Base-by-base conservation (phyloP, 176 grass and related monocot genomes). In the Microstegium vimineum region DNA sequence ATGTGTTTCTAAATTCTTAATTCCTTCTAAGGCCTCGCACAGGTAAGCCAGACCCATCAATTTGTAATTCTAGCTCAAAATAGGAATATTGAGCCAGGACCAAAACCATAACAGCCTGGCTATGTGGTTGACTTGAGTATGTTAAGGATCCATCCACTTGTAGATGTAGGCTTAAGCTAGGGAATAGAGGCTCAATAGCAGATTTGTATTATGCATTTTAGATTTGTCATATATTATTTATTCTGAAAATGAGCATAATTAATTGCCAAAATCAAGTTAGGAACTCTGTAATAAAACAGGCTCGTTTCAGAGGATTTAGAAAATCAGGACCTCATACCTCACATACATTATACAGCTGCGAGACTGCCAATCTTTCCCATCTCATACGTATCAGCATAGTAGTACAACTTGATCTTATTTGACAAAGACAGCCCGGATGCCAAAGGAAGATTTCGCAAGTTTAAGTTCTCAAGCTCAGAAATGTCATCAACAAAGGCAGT, bases 341-440 rank as follows among this genome's bases (percentile, higher is more conserved):
- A 32, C 54, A 70, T 31, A 73, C 78, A 91, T 83, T 80, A 98
- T 84, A 98, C 83, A 73, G 87, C 93, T 82, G 85, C 88, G 47
- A 93, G 73, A 76, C 89, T 91, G 23, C 89, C 90, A 8, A 95
- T 87, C 79, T 91, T 98, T 78, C 91, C 96, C 80, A 99, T 87
- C 87, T 99, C 96, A 81, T 91, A 91, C 42, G 92, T 92, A 81
- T 95, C 96, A 51, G 91, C 93, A 51, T 99, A 94, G 72, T 95
- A 95, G 72, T 99, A 99, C 66, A 90, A 85, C 80, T 95, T 99
- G 42, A 99, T 83, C 76, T 85, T 99, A 86, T 90, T 99, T 56
- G 92, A 89, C 79, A 99, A 91, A 70, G 92, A 93, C 15, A 99
- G 40, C 30, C 96, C 96, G 34, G 89, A 82, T 8, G 96, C 91